Evolutionary conservation across 495 filamentous ascomycete species (phyloP), one percentile per base, ranked within the genome.

Genomic region (Penicillium paradoxum): DNA sequence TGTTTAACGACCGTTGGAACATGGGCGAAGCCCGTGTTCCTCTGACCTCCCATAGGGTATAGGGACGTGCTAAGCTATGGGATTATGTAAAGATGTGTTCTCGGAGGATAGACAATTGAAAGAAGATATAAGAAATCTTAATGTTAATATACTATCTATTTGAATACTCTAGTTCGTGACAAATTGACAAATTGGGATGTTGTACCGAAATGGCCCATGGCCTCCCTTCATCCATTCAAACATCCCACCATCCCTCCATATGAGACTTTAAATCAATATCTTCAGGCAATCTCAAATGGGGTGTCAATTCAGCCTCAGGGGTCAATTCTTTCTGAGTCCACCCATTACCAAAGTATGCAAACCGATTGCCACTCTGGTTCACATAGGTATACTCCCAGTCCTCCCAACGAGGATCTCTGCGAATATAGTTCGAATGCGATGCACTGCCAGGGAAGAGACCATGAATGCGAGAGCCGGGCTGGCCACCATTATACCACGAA

Each of bases 371-470:
- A 49, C 67, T 72, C 0, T 58, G 54, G 17, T 69, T 71, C 19
- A 66, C 46, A 60, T 84, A 82, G 49, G 74, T 75, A 63, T 83
- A 88, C 50, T 88, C 84, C 70, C 73, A 88, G 60, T 89, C 85
- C 66, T 89, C 85, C 83, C 84, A 88, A 13, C 86, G 69, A 1
- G 84, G 84, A 41, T 85, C 78, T 19, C 78, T 64, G 4, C 80
- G 69, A 22, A 83, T 71, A 18, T 76, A 75, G 10, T 81, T 82
- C 22, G 78, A 64, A 56, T 83, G 79, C 1, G 80, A 66, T 4
- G 82, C 79, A 64, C 78, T 83, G 0, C 83, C 85, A 0, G 86
- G 86, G 75, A 85, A 90, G 15, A 87, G 57, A 0, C 82, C 86
- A 51, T 82, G 79, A 19, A 88, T 79, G 2, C 67, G 62, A 2